Percentiles rank a stretch among this genome's conserved stretches.
These are phyloP conservation scores for Selaginella moellendorffii DNA, from an alignment of 75 land plant species.

Conservation along the genomic window DNA sequence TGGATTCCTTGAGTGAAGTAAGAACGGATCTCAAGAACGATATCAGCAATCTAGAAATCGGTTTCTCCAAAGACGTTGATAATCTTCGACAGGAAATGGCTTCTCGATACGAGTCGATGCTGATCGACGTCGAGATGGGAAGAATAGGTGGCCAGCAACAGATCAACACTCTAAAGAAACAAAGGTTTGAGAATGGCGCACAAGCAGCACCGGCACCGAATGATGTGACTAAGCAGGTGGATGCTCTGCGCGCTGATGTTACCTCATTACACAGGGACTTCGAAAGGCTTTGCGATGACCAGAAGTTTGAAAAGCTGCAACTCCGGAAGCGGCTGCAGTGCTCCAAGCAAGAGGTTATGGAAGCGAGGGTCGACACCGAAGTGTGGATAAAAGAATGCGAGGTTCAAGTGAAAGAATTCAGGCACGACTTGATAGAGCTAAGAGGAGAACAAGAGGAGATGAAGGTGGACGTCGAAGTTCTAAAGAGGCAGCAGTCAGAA, in stretches of 20 bases:
- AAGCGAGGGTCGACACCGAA: constrained; percentile 12
- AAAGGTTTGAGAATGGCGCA: not conserved
- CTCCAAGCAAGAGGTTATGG: constrained; percentile 15
- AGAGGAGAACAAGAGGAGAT: not conserved
- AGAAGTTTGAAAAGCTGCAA: constrained; percentile 16
- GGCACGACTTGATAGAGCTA: not conserved
- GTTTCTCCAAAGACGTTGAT: constrained; percentile 9
- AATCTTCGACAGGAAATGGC: constrained; percentile 5
- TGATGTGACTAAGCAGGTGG: not conserved
- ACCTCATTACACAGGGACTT: not conserved
- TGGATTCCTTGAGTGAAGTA: not conserved
- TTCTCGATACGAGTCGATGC: not conserved
- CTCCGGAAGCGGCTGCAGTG: constrained; percentile 21
- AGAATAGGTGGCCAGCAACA: constrained; percentile 6
- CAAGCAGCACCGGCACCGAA: not conserved
- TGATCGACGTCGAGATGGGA: not conserved
- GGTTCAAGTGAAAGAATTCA: constrained; percentile 4
- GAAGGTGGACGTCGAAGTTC: not conserved
- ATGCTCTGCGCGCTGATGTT: constrained; percentile 22
- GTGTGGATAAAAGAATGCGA: constrained; percentile 8
- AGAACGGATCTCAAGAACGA: not conserved
- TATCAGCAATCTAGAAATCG: constrained; percentile 2
- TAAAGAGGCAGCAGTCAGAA: not conserved
- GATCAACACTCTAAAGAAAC: not conserved
- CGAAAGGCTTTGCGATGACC: not conserved